A percentile compares a stretch with the other conserved stretches of the same genome.
These are phyloP conservation scores for Calocybe cyanea DNA, from an alignment of 768 basidiomycete genomes.

Conservation along the genomic window DNA sequence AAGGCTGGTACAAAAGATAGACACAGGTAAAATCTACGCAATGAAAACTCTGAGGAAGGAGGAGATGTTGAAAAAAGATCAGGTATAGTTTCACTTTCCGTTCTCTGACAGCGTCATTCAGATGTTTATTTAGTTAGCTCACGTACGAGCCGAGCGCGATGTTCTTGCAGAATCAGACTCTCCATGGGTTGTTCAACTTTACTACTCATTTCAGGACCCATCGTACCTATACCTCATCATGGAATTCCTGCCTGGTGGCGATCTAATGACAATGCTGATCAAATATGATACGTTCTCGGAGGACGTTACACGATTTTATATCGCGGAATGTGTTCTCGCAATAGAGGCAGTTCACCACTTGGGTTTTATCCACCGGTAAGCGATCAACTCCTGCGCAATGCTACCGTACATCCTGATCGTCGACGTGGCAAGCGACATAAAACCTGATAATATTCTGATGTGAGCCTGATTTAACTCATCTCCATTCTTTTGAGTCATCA, in stretches of 20 bases:
- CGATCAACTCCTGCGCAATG: constrained; percentile 1
- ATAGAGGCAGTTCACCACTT: constrained; percentile 97
- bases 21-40: constrained; percentile 97
- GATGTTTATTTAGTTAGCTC: constrained; percentile 67
- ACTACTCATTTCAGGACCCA: constrained; percentile 97
- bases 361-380: constrained; percentile 95
- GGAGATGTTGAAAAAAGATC: constrained; percentile 99
- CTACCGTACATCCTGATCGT: constrained; percentile 1
- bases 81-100: constrained; percentile 43
- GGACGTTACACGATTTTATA: constrained; percentile 97
- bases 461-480: constrained; percentile 39
- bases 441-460: constrained; percentile 89
- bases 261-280: constrained; percentile 99
- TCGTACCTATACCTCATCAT: constrained; percentile 94
- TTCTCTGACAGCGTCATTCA: neutral
- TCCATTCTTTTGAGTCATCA: neutral
- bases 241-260: constrained; percentile 98
- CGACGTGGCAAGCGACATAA: constrained; percentile 74
- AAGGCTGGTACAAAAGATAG: constrained; percentile 91
- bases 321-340: constrained; percentile 96
- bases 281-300: constrained; percentile 99
- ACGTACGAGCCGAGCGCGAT: constrained; percentile 96
- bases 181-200: constrained; percentile 94
- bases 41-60: constrained; percentile 98
- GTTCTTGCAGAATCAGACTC: constrained; percentile 95